Evolutionary conservation across 2,329 filamentous ascomycete genomes (phyloP).

Genomic region (Elsinoe ampelina): DNA sequence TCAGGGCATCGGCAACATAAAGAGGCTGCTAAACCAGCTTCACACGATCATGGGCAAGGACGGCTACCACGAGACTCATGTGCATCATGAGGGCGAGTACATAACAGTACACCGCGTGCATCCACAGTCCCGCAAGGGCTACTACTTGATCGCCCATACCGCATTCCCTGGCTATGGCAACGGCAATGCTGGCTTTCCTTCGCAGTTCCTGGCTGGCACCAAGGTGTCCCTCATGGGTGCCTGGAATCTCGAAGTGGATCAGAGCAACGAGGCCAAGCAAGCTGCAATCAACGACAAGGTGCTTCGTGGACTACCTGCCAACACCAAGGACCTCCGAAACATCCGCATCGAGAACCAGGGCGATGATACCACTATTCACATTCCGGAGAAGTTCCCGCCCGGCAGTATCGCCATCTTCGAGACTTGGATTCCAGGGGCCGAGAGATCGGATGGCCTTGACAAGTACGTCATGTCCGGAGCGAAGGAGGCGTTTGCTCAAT

Average conservation of each 20-base stretch:
- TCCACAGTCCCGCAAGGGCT: slow-evolving; percentile 81
- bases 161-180: slow-evolving; percentile 87
- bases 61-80: slow-evolving; percentile 87
- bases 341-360: slow-evolving; percentile 63
- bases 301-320: slow-evolving; percentile 75
- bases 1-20: slow-evolving; percentile 82
- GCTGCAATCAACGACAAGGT: slow-evolving; percentile 58
- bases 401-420: slow-evolving; percentile 93
- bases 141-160: slow-evolving; percentile 92
- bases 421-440: slow-evolving; percentile 84
- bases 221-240: slow-evolving; percentile 78
- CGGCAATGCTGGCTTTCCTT: slow-evolving; percentile 68
- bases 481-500: slow-evolving; percentile 63
- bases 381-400: slow-evolving; percentile 77
- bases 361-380: slow-evolving; percentile 67
- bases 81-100: slow-evolving; percentile 93
- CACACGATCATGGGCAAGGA: slow-evolving; percentile 94
- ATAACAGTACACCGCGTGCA: slow-evolving; percentile 94
- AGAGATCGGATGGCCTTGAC: slow-evolving; percentile 75
- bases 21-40: slow-evolving; percentile 88
- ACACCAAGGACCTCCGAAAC: slow-evolving; percentile 63
- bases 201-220: slow-evolving; percentile 74
- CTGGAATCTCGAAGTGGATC: slow-evolving; percentile 86
- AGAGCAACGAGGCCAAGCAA: slow-evolving; percentile 58
- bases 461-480: slow-evolving; percentile 77